Percentiles rank a stretch among this genome's conserved stretches.
phyloP scores from a whole-genome alignment of 306 rosid species.

The Amphicarpaea edgeworthii region DNA sequence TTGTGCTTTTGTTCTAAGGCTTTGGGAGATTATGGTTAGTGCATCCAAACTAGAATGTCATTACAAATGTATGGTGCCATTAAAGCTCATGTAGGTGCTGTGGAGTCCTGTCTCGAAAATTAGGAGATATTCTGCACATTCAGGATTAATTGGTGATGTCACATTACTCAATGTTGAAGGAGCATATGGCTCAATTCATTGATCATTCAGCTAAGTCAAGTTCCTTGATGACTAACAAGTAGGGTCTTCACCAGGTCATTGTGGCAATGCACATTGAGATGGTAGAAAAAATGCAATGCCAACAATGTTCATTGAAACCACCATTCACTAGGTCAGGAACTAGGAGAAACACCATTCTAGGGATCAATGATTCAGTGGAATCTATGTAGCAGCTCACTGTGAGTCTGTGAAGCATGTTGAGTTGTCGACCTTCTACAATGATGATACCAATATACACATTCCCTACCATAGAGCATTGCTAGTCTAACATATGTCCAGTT shows the following conservation, averaged over 20 bases:
- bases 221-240: not conserved
- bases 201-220: not conserved
- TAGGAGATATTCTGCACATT: not conserved
- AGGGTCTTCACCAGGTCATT: not conserved
- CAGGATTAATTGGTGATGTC: not conserved
- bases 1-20: not conserved
- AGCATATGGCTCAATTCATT: not conserved
- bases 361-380: not conserved
- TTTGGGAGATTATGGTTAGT: not conserved
- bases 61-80: not conserved
- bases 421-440: not conserved
- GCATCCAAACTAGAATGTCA: not conserved
- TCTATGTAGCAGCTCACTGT: too few relatives aligned
- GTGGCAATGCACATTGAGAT: not conserved
- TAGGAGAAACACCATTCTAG: not conserved
- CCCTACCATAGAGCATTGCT: not conserved
- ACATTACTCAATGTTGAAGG: not conserved
- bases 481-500: not conserved
- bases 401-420: too few relatives aligned
- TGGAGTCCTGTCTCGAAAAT: not conserved
- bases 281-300: not conserved
- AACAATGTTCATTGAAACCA: not conserved
- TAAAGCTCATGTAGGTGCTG: not conserved
- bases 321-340: not conserved
- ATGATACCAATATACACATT: not conserved